Base-by-base conservation (phyloP, 2,329 filamentous ascomycete genomes). In the Exophiala lecanii-corni region DNA sequence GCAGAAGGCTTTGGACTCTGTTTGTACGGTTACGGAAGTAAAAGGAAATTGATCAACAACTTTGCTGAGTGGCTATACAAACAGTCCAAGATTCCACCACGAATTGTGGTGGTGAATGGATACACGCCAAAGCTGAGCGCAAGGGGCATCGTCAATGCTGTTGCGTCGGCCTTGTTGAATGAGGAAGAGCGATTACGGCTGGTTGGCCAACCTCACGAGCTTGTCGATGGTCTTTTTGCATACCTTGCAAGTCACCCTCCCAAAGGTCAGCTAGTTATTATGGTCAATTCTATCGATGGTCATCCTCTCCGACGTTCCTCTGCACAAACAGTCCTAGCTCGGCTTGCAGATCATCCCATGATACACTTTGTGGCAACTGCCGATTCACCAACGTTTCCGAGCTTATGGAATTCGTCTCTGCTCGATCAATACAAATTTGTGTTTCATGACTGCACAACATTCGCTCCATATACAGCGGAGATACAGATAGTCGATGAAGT, bases 401-500 rank as follows among this genome's bases (percentile, higher is more conserved):
- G 96, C 1, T 75, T 97, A 38, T 98, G 91, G 89, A 89, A 96
- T 65, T 82, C 86, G 40, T 82, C 82, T 41, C 74, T 89, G n/a
- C 83, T 86, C 35, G 83, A 87, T 12, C 79, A 85, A 19, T 87
- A 89, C 65, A 85, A 86, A 62, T 89, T 96, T 55, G 71, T 88
- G 19, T 96, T 94, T 65, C 92, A 98, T 68, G 89, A 98, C 67
- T 84, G 84, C 57, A 97, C 92, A 1, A 97, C 92, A 0, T 96
- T 95, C 59, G 73, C 78, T 1, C 75, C 86, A 1, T 87, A 86
- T 55, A 71, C 75, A 9, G 74, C 76, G 2, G 89, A 95, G 62
- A 69, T 88, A 5, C 87, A 94, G 57, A 81, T 86, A 2, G 88
- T 97, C 2, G 89, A 97, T 61, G 86, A 89, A 50, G 89, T 97